These are phyloP conservation scores for Deakozyma indianensis DNA, from an alignment of 805 yeast genomes.

Conservation along the genomic window DNA sequence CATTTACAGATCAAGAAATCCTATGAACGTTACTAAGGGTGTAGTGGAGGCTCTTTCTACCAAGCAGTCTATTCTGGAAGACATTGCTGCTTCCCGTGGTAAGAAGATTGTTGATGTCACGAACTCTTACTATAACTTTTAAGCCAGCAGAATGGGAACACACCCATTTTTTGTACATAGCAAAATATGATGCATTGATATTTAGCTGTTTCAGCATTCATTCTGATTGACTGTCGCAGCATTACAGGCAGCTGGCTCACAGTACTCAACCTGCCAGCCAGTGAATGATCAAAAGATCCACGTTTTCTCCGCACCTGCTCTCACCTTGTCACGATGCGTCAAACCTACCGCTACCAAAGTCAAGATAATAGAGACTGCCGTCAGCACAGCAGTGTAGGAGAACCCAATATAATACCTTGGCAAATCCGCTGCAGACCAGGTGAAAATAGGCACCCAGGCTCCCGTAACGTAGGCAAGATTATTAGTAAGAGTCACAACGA, in stretches of 20 bases:
- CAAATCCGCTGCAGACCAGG: conserved; percentile 23
- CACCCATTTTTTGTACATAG: no score
- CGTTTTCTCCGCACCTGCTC: no score
- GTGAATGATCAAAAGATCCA: no score
- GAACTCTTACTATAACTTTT: conserved; percentile 56
- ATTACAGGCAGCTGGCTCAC: no score
- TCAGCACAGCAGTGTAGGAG: conserved; percentile 21
- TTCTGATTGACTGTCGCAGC: no score
- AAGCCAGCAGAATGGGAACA: no score
- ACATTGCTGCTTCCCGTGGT: conserved; percentile 82
- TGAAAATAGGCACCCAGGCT: conserved; percentile 27
- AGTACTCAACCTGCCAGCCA: no score
- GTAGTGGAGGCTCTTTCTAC: conserved; percentile 65
- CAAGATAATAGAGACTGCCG: conserved; percentile 19
- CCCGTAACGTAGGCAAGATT: conserved; percentile 26
- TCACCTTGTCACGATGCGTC: no score
- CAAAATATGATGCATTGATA: no score
- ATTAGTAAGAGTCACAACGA: conserved; percentile 26
- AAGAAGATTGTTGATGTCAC: conserved; percentile 89
- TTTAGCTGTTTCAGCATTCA: no score
- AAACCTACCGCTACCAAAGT: conserved; percentile 28
- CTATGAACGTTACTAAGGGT: conserved; percentile 88
- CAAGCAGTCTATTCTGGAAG: conserved; percentile 70
- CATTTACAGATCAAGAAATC: conserved; percentile 82
- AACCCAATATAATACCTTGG: conserved; percentile 26